Evolutionary conservation across 2,329 filamentous ascomycete species (phyloP), one percentile per base, ranked within the genome.

Genomic region (Monosporascus sp.): DNA sequence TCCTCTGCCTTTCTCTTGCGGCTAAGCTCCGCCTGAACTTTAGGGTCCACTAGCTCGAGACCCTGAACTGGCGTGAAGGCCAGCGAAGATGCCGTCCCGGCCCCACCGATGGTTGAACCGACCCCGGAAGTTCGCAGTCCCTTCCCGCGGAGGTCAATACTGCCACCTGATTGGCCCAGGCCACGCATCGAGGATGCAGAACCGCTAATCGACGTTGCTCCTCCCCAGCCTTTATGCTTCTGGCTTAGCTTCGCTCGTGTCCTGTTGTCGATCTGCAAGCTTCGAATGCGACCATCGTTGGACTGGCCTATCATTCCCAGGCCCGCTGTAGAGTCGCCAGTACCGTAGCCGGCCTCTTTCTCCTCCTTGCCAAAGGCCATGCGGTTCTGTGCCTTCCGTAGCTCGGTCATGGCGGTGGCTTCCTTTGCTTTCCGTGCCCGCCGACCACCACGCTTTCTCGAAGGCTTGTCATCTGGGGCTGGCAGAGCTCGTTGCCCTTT

Each of bases 291-390:
- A n/a, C 94, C 94, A 58, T 92, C 90, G 67, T 92, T 89, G 58
- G 84, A 78, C 64, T 90, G 86, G 1, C 94, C 94, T 58, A 99
- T 92, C 94, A 97, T 97, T 52, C 94, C 94, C 69, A 99, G 76
- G 27, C 94, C 94, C 55, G 87, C 85, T 0, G 92, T 96, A 52
- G 83, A 83, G 61, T 96, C 91, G 49, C 91, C 90, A 1, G 84
- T 84, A 37, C 91, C 93, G 68, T 95, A 97, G 35, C 92, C 93
- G 1, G 94, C 86, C 71, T 99, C 94, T 63, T 84, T 87, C 72
- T 99, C 94, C 70, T 97, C 93, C 68, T 96, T 94, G 54, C 92
- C 92, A 65, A 99, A 99, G 0, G 87, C 90, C 82, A 99, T 87
- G 51, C 94, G 84, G 73, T 99, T 99, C 72, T 97, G 94, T 5